Percentiles rank a stretch among this genome's conserved stretches.
Conservation (phyloP, 345 rosid species). For the Aegle marmelos region DNA sequence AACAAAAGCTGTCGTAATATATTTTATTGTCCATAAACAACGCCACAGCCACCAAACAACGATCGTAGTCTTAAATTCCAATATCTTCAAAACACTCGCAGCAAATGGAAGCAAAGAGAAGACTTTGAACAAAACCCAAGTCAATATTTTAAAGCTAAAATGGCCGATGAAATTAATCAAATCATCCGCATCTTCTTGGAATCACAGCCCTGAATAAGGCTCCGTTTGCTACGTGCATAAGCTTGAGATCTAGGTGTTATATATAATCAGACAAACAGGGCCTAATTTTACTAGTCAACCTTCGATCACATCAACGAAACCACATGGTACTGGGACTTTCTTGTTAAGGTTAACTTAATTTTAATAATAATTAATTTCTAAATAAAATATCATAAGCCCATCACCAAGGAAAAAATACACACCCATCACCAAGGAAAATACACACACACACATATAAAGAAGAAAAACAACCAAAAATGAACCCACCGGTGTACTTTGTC, state of each 20-base stretch:
- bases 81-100: neutral
- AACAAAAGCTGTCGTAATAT: neutral
- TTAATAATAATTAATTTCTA: no score
- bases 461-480: no score
- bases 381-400: no score
- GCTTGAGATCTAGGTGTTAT: no score
- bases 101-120: neutral
- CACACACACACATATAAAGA: no score
- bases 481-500: no score
- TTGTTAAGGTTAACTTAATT: neutral
- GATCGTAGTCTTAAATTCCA: neutral
- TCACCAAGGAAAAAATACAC: no score
- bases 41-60: neutral
- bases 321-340: neutral
- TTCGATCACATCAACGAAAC: neutral
- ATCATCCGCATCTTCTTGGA: conserved; percentile 14
- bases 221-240: no score
- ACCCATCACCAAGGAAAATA: no score
- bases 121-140: neutral
- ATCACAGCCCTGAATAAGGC: neutral
- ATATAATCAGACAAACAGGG: neutral
- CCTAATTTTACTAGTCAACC: neutral
- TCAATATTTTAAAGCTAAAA: neutral
- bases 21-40: neutral
- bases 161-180: neutral